Percentiles rank a stretch among this genome's conserved stretches.
Conservation (phyloP, 805 yeast genomes). For the Pichia exigua region DNA sequence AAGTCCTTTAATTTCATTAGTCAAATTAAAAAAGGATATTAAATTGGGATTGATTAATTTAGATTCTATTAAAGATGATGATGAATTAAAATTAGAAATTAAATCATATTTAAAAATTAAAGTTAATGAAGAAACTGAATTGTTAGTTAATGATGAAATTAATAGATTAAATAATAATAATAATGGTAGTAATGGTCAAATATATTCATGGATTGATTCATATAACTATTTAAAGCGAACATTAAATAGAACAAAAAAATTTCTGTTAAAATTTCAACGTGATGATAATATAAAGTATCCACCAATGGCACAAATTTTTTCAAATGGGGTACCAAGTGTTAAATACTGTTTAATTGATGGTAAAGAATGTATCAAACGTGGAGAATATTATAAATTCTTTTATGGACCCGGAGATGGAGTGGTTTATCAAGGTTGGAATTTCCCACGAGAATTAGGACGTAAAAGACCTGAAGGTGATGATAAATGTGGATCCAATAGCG, state of each 20-base stretch:
- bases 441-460: constrained; percentile 47
- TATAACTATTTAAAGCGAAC: constrained; percentile 58
- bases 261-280: constrained; percentile 47
- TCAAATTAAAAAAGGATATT: constrained; percentile 15
- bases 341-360: constrained; percentile 67
- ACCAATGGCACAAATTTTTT: constrained; percentile 76
- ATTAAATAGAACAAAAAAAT: constrained; percentile 50
- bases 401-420: constrained; percentile 96
- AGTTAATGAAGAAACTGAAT: constrained; percentile 4
- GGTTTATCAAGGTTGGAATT: constrained; percentile 69
- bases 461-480: constrained; percentile 2
- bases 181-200: constrained; percentile 3
- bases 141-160: constrained; percentile 7
- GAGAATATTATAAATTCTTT: constrained; percentile 66
- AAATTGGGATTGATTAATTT: not conserved
- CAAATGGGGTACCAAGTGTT: constrained; percentile 77
- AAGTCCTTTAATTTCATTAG: constrained; percentile 58
- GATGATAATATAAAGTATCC: constrained; percentile 53
- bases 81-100: not conserved
- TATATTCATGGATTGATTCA: constrained; percentile 1
- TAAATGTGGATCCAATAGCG: not conserved
- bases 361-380: constrained; percentile 54
- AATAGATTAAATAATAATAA: not conserved
- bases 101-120: constrained; percentile 3
- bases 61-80: not conserved